Evolutionary conservation across 306 rosid genomes (phyloP).

Genomic region (Delonix regia): DNA sequence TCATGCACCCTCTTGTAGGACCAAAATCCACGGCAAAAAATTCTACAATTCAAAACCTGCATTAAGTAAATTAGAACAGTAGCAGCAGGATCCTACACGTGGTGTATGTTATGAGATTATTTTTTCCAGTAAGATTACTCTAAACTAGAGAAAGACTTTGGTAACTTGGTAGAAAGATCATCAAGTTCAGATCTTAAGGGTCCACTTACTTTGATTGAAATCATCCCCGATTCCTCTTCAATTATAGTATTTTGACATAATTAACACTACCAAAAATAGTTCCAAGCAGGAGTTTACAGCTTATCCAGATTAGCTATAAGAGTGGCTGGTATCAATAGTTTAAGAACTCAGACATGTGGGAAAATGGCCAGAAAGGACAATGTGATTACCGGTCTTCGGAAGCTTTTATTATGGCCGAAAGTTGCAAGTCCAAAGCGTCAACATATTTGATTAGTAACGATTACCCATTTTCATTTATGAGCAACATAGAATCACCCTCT

Average conservation of each 20-base stretch:
- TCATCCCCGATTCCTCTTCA: not conserved
- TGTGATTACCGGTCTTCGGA: too few species aligned
- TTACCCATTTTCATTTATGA: not conserved
- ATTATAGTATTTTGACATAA: too few species aligned
- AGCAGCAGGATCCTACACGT: conserved; percentile 13
- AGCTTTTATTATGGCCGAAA: too few species aligned
- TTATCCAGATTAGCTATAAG: not conserved
- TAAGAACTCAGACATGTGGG: too few species aligned
- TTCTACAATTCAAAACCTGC: conserved; percentile 30
- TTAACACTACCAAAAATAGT: not conserved
- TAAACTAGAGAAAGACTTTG: conserved; percentile 16
- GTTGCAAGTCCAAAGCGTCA: too few species aligned
- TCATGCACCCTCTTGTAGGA: not conserved
- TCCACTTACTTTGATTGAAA: not conserved
- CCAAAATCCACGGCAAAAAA: conserved; percentile 21
- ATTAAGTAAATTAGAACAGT: conserved; percentile 4
- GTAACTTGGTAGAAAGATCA: not conserved
- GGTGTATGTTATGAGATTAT: not conserved
- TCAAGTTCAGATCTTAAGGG: not conserved
- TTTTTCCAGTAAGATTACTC: conserved; percentile 1
- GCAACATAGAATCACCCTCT: not conserved
- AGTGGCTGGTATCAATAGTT: not conserved
- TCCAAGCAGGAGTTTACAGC: not conserved
- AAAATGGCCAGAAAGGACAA: too few species aligned
- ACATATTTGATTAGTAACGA: too few species aligned